A percentile compares a stretch with the other conserved stretches of the same genome.
Evolutionary conservation across 2,329 filamentous ascomycete genomes (phyloP).

Genomic region (Cladorrhinum sp.): DNA sequence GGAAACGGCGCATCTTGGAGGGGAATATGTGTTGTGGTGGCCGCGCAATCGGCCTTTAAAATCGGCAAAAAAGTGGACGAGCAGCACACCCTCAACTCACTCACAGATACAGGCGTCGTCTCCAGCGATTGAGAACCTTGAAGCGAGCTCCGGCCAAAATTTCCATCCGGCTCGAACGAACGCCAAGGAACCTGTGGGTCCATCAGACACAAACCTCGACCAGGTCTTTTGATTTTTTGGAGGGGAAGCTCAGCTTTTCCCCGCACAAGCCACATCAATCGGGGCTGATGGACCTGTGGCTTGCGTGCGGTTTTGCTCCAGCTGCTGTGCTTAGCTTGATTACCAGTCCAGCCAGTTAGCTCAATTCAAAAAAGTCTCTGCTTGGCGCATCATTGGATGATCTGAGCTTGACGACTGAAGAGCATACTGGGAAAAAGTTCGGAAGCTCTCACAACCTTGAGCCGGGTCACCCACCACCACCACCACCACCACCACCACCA

Average conservation of each 20-base stretch:
- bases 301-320: conserved; percentile 5
- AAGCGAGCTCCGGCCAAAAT: conserved; percentile 23
- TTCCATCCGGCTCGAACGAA: conserved; percentile 13
- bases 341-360: conserved; percentile 7
- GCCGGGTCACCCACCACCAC: neutral
- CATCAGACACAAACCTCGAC: neutral
- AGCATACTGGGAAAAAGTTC: conserved; percentile 2
- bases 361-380: conserved; percentile 21
- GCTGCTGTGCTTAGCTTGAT: neutral
- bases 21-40: neutral
- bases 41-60: neutral
- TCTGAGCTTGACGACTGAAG: conserved; percentile 17
- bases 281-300: conserved; percentile 9
- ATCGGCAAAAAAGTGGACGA: neutral
- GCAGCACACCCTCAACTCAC: neutral
- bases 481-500: neutral
- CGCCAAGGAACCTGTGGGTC: conserved; percentile 10
- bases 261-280: conserved; percentile 11
- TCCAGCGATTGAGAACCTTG: conserved; percentile 5
- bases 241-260: neutral
- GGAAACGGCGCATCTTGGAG: conserved; percentile 26
- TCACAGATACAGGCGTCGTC: neutral
- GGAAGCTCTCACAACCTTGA: conserved; percentile 7
- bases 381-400: conserved; percentile 23
- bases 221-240: neutral